Percentiles rank a stretch among this genome's conserved stretches.
Conservation (phyloP, 306 rosid genomes). For the Vigna mungo region DNA sequence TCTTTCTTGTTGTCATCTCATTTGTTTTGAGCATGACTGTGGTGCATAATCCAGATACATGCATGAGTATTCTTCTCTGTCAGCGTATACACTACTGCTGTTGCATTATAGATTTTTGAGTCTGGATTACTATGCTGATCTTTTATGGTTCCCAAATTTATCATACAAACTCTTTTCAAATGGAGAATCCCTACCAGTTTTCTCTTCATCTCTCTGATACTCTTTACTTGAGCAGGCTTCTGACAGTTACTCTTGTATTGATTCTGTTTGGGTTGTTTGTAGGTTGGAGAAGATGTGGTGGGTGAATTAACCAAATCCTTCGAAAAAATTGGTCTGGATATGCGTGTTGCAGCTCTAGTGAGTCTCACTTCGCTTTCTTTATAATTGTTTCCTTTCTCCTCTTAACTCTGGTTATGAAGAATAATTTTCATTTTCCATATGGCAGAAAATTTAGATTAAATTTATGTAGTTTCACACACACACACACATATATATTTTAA, state of each 20-base stretch:
- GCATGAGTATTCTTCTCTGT: slow-evolving; percentile 27
- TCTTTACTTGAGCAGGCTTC: slow-evolving; percentile 7
- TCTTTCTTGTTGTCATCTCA: slow-evolving; percentile 29
- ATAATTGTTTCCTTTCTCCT: slow-evolving; percentile 5
- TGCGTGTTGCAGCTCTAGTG: slow-evolving; percentile 93
- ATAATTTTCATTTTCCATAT: slow-evolving; percentile 30
- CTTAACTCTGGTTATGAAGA: slow-evolving; percentile 1
- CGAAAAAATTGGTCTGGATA: slow-evolving; percentile 80
- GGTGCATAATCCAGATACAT: slow-evolving; percentile 23
- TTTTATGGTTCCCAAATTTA: not conserved
- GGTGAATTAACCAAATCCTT: slow-evolving; percentile 74
- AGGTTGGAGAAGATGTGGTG: slow-evolving; percentile 98
- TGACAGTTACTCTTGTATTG: slow-evolving; percentile 25
- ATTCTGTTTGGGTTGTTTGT: slow-evolving; percentile 45
- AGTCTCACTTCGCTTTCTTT: slow-evolving; percentile 48
- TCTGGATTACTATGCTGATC: not conserved
- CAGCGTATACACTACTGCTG: slow-evolving; percentile 15
- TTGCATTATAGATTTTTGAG: slow-evolving; percentile 4
- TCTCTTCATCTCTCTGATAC: slow-evolving; percentile 2
- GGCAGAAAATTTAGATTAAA: slow-evolving; percentile 26
- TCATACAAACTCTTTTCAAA: slow-evolving; percentile 5
- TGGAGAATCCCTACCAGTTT: slow-evolving; percentile 15
- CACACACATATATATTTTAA: no score
- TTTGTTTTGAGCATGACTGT: slow-evolving; percentile 34
- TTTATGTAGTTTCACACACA: slow-evolving; percentile 11